Conservation (phyloP, 345 rosid genomes). For the Carallia brachiata region DNA sequence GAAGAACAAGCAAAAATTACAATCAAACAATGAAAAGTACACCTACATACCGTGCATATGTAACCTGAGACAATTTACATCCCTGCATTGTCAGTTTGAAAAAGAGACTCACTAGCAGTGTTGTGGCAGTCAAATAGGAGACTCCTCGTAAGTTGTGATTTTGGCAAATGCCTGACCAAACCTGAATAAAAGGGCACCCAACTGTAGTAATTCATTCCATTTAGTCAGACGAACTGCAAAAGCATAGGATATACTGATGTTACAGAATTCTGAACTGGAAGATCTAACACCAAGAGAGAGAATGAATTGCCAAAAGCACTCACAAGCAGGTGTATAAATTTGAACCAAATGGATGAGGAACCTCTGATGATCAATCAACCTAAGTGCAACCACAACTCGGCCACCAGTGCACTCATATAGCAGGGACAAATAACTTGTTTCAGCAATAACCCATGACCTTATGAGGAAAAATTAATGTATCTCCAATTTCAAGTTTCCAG, state of each 20-base stretch:
- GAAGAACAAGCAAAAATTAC: too few species aligned
- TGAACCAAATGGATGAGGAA: background rate
- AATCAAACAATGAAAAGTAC: too few species aligned
- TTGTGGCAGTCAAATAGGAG: too few species aligned
- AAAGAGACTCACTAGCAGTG: too few species aligned
- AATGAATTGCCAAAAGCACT: background rate
- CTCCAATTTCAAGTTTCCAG: background rate
- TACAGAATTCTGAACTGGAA: background rate
- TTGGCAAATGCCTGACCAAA: too few species aligned
- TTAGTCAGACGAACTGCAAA: background rate
- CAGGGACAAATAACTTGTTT: background rate
- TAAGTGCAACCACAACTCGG: background rate
- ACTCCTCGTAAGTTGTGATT: too few species aligned
- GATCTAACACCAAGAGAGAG: background rate
- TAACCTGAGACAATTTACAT: too few species aligned
- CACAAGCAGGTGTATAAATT: background rate
- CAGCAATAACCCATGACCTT: background rate
- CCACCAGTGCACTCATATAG: background rate
- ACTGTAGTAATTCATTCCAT: background rate
- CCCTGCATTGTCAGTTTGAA: too few species aligned
- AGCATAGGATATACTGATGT: background rate
- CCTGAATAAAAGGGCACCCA: background rate
- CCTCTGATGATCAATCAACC: conserved; percentile 2
- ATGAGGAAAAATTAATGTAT: background rate
- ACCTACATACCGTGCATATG: too few species aligned